A percentile compares a stretch with the other conserved stretches of the same genome.
These are phyloP conservation scores for Francoa sonchifolia DNA, from an alignment of 441 rosid genomes.

Conservation along the genomic window DNA sequence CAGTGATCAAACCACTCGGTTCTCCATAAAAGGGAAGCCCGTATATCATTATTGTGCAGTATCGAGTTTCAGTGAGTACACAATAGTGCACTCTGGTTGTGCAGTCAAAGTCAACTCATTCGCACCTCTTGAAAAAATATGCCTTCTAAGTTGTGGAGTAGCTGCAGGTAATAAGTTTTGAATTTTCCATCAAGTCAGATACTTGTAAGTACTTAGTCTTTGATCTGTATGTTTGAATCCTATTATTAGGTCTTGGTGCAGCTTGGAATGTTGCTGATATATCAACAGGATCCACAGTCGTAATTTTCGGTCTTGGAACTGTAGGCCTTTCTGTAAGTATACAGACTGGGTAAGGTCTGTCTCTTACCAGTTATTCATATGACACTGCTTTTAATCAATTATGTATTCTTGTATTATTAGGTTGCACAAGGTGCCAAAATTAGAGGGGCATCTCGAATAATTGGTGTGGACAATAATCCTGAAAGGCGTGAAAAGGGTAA, in stretches of 20 bases:
- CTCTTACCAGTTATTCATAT: no score
- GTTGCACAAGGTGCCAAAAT: constrained; percentile 90
- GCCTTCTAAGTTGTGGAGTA: constrained; percentile 84
- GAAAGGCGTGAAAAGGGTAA: constrained; percentile 59
- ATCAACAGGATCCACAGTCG: constrained; percentile 65
- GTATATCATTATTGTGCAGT: constrained; percentile 83
- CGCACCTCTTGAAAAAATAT: constrained; percentile 70
- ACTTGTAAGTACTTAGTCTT: background rate
- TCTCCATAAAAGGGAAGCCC: constrained; percentile 62
- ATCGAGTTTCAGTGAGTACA: constrained; percentile 89
- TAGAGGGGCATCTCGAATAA: constrained; percentile 71
- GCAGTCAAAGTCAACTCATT: constrained; percentile 65
- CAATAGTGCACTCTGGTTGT: constrained; percentile 85
- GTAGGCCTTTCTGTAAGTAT: constrained; percentile 82
- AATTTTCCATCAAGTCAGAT: background rate
- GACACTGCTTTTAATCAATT: constrained; percentile 1
- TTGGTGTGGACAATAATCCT: constrained; percentile 76
- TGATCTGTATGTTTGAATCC: background rate
- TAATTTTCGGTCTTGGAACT: constrained; percentile 84
- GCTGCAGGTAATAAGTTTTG: constrained; percentile 45
- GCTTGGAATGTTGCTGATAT: constrained; percentile 93
- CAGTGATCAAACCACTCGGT: constrained; percentile 58
- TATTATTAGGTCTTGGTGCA: constrained; percentile 67
- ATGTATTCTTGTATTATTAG: constrained; percentile 21
- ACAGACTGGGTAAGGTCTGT: no score